Conservation (phyloP, 805 yeast species). For the Kuraishia piskuri region DNA sequence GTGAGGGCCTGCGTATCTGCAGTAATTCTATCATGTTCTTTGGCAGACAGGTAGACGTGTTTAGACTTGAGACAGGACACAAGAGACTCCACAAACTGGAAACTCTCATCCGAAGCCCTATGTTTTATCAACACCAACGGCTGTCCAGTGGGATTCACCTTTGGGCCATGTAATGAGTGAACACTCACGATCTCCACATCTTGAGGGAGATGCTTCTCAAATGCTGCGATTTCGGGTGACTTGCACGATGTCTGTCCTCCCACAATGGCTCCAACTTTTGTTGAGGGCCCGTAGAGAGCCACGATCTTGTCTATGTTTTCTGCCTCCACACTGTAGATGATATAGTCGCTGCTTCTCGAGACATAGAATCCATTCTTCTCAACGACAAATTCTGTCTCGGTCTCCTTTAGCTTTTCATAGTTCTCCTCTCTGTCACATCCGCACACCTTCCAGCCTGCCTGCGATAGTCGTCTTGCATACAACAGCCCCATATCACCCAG, state of each 20-base stretch:
- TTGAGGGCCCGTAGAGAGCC: constrained; percentile 70
- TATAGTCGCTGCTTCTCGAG: constrained; percentile 71
- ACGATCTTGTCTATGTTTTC: constrained; percentile 73
- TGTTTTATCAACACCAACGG: constrained; percentile 85
- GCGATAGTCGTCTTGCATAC: constrained; percentile 70
- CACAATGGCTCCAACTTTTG: constrained; percentile 81
- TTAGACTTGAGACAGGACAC: constrained; percentile 73
- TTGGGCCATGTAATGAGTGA: constrained; percentile 94
- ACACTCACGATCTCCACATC: constrained; percentile 82
- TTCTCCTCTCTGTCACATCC: constrained; percentile 79
- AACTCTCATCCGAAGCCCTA: constrained; percentile 45
- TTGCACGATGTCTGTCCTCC: constrained; percentile 99
- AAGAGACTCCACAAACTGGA: constrained; percentile 52
- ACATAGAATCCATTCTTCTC: constrained; percentile 78
- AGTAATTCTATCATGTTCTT: constrained; percentile 88
- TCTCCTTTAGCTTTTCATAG: constrained; percentile 35
- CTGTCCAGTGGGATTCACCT: constrained; percentile 81
- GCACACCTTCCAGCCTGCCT: constrained; percentile 83
- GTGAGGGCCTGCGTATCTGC: constrained; percentile 99
- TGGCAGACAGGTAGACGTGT: constrained; percentile 68
- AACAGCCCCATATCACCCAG: constrained; percentile 94
- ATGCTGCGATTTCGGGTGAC: constrained; percentile 80
- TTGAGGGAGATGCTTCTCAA: constrained; percentile 62
- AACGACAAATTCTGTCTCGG: constrained; percentile 42
- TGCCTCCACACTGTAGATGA: constrained; percentile 91